Evolutionary conservation across 1,284 basidiomycete species (phyloP).

Genomic region (Phenoliferia sp.): DNA sequence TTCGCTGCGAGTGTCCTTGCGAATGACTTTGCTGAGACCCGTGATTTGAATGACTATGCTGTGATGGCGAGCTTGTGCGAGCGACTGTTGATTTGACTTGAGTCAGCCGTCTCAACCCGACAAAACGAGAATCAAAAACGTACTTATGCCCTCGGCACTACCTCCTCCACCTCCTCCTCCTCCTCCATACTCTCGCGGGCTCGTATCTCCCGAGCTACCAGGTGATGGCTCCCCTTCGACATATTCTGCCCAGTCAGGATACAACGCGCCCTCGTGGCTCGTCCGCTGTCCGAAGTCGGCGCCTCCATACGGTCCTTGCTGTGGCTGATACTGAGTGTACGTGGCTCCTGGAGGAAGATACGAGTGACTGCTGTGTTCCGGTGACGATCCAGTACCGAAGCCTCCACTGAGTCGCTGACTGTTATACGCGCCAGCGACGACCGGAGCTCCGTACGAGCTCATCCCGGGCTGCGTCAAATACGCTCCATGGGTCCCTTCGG

Average conservation of each 20-base stretch:
- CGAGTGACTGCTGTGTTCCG: not conserved
- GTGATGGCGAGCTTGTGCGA: constrained; percentile 4
- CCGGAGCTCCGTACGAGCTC: not conserved
- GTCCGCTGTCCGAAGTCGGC: not conserved
- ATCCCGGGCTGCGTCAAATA: not conserved
- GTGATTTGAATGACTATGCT: not conserved
- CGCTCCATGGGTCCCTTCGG: not conserved
- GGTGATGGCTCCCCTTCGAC: not conserved
- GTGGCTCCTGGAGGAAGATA: not conserved
- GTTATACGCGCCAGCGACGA: not conserved
- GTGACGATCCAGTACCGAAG: not conserved
- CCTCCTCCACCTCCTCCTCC: too few relatives aligned
- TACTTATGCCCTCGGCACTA: constrained; percentile 17
- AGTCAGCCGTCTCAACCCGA: not conserved
- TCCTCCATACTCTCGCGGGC: constrained; percentile 6
- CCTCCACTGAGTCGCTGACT: not conserved
- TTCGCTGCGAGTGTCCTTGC: not conserved
- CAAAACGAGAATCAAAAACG: not conserved
- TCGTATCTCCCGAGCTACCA: not conserved
- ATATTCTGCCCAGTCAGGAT: not conserved
- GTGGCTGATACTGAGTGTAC: not conserved
- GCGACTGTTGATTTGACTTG: not conserved
- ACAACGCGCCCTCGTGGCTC: constrained; percentile 6
- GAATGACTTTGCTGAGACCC: not conserved
- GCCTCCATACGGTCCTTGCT: not conserved